These are phyloP conservation scores for Mesembryanthemum crystallinum DNA, from an alignment of 148 eudicot genomes.

Conservation along the genomic window DNA sequence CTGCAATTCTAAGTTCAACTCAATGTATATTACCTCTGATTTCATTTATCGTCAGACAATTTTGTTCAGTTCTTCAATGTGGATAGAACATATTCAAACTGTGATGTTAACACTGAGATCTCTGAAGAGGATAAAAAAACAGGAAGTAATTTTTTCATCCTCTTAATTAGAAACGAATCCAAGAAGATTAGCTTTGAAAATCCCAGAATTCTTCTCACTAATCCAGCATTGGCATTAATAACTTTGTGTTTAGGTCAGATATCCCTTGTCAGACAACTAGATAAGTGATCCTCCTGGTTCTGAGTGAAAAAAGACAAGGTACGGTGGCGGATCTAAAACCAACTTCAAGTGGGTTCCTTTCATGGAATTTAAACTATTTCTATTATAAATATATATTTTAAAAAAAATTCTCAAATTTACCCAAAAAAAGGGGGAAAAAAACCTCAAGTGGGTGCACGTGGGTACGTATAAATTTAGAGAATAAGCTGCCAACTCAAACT, in stretches of 20 bases:
- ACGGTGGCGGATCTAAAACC: too few species aligned
- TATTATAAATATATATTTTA: too few species aligned
- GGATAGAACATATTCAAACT: neutral
- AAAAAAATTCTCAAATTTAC: too few species aligned
- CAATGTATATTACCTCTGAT: neutral
- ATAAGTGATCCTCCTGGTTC: neutral
- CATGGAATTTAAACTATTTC: too few species aligned
- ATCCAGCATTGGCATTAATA: neutral
- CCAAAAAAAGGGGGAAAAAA: too few species aligned
- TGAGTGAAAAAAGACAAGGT: too few species aligned
- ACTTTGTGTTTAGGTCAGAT: neutral
- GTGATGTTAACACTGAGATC: neutral
- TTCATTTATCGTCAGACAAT: neutral
- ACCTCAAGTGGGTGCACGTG: too few species aligned
- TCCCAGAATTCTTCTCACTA: neutral
- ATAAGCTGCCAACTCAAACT: neutral
- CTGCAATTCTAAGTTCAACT: neutral
- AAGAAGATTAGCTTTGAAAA: neutral
- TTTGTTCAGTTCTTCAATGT: neutral
- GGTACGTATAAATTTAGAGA: too few species aligned
- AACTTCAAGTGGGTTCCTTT: too few species aligned
- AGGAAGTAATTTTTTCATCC: too few species aligned
- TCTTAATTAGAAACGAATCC: neutral
- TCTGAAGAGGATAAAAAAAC: neutral
- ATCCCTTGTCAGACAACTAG: neutral